Conservation (phyloP, 768 basidiomycete genomes). For the Auriculariales sp. region DNA sequence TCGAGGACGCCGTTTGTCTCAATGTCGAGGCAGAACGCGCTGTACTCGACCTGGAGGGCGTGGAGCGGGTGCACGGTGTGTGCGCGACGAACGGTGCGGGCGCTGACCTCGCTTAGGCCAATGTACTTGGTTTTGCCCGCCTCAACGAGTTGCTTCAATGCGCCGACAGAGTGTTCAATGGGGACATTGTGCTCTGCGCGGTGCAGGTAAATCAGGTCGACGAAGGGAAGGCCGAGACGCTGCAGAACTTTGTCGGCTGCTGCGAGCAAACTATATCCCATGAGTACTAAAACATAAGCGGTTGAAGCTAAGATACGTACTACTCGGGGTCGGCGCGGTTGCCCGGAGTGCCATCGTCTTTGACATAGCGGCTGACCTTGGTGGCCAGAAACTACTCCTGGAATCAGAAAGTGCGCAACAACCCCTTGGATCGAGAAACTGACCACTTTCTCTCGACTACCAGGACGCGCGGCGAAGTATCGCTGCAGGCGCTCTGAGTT, state of each 20-base stretch:
- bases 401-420: neutral
- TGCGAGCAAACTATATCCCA: neutral
- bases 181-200: conserved; percentile 19
- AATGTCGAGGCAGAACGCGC: conserved; percentile 32
- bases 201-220: conserved; percentile 18
- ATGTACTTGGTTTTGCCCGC: conserved; percentile 37
- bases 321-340: neutral
- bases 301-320: too few relatives aligned
- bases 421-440: neutral
- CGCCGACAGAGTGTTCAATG: conserved; percentile 26
- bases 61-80: conserved; percentile 35
- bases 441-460: neutral
- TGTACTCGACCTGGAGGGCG: conserved; percentile 37
- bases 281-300: neutral
- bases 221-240: conserved; percentile 4
- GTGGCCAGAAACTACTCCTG: conserved; percentile 2
- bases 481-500: neutral
- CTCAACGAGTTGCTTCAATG: conserved; percentile 39
- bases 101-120: conserved; percentile 38
- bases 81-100: conserved; percentile 32
- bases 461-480: neutral
- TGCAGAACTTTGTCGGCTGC: neutral
- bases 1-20: conserved; percentile 29
- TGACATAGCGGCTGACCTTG: neutral
- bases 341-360: neutral